These are phyloP conservation scores for Hymenotorrendiella dingleyae DNA, from an alignment of 2,329 filamentous ascomycete species.

Conservation along the genomic window DNA sequence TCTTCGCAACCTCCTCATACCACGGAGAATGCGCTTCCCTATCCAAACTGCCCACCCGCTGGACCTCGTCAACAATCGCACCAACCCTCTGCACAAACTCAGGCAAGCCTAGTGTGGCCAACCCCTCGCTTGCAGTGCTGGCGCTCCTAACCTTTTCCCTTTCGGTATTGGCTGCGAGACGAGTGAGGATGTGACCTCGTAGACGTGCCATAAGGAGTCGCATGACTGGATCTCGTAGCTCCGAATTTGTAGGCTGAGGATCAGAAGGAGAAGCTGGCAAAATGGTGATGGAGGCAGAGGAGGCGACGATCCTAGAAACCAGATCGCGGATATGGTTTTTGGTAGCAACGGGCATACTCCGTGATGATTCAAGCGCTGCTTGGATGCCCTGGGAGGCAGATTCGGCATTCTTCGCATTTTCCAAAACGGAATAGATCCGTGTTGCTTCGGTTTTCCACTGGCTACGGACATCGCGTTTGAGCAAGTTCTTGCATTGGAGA, in stretches of 20 bases:
- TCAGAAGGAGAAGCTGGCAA: background rate
- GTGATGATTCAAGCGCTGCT: constrained; percentile 55
- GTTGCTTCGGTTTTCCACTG: constrained; percentile 71
- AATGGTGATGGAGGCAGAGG: constrained; percentile 16
- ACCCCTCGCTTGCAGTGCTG: constrained; percentile 61
- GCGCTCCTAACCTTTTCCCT: constrained; percentile 66
- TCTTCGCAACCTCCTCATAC: constrained; percentile 49
- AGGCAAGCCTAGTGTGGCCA: constrained; percentile 63
- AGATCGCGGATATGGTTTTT: constrained; percentile 53
- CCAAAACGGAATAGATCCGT: constrained; percentile 65
- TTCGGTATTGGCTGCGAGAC: constrained; percentile 59
- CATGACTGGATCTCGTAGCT: constrained; percentile 48
- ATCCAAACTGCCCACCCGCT: constrained; percentile 60
- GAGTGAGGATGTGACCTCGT: constrained; percentile 57
- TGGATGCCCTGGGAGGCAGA: constrained; percentile 51
- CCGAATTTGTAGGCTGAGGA: constrained; percentile 25
- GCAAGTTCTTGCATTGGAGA: constrained; percentile 74
- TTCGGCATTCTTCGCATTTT: constrained; percentile 46
- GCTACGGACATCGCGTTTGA: constrained; percentile 72
- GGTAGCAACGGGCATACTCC: constrained; percentile 59
- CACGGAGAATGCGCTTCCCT: constrained; percentile 60
- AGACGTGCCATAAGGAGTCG: constrained; percentile 64
- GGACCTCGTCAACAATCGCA: constrained; percentile 63
- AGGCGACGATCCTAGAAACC: constrained; percentile 47
- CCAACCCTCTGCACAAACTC: constrained; percentile 68